phyloP scores from a whole-genome alignment of 305 asterid genomes.

The Stenogyne calaminthoides region DNA sequence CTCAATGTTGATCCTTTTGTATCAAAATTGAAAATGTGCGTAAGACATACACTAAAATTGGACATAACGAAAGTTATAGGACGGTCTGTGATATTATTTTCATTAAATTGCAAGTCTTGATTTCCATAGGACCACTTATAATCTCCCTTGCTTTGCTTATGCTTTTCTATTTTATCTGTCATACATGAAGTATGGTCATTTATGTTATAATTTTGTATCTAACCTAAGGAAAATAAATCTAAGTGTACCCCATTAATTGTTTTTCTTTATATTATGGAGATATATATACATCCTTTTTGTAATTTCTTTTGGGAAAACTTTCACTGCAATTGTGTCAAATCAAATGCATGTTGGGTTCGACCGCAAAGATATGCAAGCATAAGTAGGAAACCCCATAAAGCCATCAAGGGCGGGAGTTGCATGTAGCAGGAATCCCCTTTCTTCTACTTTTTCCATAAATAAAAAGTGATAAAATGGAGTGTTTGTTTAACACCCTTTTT shows the following conservation, averaged over 20 bases:
- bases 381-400: constrained; percentile 34
- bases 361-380: constrained; percentile 24
- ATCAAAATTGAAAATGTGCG: no score
- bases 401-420: constrained; percentile 43
- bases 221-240: neutral
- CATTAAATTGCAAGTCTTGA: no score
- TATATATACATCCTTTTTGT: neutral
- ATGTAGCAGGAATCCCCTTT: constrained; percentile 46
- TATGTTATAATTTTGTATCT: no score
- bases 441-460: constrained; percentile 39
- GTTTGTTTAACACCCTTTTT: constrained; percentile 28
- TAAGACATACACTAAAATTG: no score
- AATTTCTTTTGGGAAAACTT: constrained; percentile 24
- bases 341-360: constrained; percentile 30
- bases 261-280: neutral
- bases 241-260: neutral
- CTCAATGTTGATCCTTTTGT: no score
- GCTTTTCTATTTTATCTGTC: no score
- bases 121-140: no score
- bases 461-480: constrained; percentile 37
- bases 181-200: no score
- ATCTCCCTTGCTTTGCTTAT: no score
- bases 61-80: no score
- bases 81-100: no score
- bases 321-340: constrained; percentile 28